Conservation (phyloP, 129 eudicot species). For the sunflower (Helianthus annuus) region DNA sequence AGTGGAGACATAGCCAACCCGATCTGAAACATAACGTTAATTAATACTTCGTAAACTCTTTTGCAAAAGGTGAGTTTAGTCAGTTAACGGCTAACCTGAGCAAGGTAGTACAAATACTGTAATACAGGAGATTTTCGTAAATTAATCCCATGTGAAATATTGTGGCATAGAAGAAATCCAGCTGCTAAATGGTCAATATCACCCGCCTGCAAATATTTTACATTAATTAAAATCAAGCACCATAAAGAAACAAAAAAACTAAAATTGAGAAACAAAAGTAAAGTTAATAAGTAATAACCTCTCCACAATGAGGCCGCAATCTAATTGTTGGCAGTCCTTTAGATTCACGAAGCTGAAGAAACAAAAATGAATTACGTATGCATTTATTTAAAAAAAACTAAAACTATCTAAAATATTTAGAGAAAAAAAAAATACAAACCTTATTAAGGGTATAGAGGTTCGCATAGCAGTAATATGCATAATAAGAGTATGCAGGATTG, state of each 20-base stretch:
- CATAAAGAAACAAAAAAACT: neutral
- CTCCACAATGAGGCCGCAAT: conserved; percentile 97
- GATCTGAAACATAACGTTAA: conserved; percentile 45
- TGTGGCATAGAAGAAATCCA: conserved; percentile 90
- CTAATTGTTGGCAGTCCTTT: conserved; percentile 94
- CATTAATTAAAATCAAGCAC: conserved; percentile 9
- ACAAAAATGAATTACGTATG: neutral
- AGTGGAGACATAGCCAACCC: conserved; percentile 97
- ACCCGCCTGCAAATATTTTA: conserved; percentile 71
- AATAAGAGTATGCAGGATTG: conserved; percentile 70
- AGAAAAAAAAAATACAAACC: conserved; percentile 29
- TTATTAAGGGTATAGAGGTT: conserved; percentile 67
- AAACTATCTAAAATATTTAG: no score
- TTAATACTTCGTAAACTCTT: neutral
- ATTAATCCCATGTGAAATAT: conserved; percentile 95
- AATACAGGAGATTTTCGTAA: conserved; percentile 89
- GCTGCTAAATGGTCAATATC: conserved; percentile 98
- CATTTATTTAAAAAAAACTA: neutral
- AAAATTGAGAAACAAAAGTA: conserved; percentile 15
- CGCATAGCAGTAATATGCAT: conserved; percentile 72
- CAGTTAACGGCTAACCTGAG: conserved; percentile 62
- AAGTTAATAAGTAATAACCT: conserved; percentile 59
- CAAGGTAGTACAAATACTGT: conserved; percentile 93
- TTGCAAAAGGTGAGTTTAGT: neutral
- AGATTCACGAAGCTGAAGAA: conserved; percentile 92